Percentiles rank a stretch among this genome's conserved stretches.
These are phyloP conservation scores for Carex scoparia DNA, from an alignment of 176 grass and related monocot genomes.

Conservation along the genomic window DNA sequence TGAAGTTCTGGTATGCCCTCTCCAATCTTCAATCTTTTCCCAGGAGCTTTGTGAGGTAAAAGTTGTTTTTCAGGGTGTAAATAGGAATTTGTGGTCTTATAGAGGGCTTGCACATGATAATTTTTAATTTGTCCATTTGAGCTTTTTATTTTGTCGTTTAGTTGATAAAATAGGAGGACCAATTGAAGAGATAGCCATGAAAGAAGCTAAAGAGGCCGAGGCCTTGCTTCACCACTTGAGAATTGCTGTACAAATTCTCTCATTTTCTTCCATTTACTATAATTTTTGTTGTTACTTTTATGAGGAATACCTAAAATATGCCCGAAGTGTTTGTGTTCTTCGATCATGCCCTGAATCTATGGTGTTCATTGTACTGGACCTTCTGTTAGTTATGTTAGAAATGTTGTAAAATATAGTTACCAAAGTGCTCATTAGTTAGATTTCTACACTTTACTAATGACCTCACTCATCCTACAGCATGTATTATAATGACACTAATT, in stretches of 20 bases:
- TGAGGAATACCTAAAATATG: background rate
- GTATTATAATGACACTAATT: background rate
- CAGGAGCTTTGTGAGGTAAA: background rate
- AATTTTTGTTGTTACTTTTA: background rate
- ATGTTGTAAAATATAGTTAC: background rate
- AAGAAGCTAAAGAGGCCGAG: constrained; percentile 76
- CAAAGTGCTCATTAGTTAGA: background rate
- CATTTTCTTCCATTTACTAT: constrained; percentile 6
- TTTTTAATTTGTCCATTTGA: background rate
- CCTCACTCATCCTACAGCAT: background rate
- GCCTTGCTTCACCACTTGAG: constrained; percentile 59
- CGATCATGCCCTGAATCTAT: background rate
- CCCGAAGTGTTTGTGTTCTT: background rate
- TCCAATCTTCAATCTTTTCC: background rate
- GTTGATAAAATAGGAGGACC: constrained; percentile 60
- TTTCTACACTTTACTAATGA: background rate
- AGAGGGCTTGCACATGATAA: background rate
- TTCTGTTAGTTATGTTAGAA: background rate
- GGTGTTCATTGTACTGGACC: background rate
- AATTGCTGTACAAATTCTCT: constrained; percentile 65
- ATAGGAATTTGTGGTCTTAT: background rate
- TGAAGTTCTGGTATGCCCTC: background rate
- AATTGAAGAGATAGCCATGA: constrained; percentile 89
- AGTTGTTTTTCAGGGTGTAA: background rate
- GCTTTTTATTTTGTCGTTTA: constrained; percentile 40